A percentile compares a stretch with the other conserved stretches of the same genome.
Conservation (phyloP, 1,284 basidiomycete genomes). For the Puccinia polysora region DNA sequence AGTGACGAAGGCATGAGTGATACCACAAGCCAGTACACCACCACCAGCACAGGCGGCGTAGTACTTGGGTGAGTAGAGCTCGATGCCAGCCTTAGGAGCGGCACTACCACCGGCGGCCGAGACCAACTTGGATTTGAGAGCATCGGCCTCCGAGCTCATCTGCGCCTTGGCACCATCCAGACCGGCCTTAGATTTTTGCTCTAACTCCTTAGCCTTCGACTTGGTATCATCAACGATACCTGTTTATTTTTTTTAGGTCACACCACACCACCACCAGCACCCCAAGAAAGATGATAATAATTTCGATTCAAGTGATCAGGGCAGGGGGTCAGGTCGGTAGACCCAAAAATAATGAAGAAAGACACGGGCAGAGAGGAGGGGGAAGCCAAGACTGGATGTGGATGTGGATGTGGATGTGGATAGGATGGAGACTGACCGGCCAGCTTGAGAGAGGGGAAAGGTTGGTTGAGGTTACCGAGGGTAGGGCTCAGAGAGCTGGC, state of each 20-base stretch:
- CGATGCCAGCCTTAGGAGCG: slow-evolving; percentile 47
- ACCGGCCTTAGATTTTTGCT: slow-evolving; percentile 46
- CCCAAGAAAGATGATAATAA: too few species aligned
- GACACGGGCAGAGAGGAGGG: background rate
- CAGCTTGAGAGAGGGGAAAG: slow-evolving; percentile 36
- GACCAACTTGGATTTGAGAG: slow-evolving; percentile 44
- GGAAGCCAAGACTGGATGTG: background rate
- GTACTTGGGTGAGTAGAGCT: slow-evolving; percentile 51
- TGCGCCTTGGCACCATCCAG: slow-evolving; percentile 48
- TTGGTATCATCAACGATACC: slow-evolving; percentile 47
- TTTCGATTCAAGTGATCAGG: slow-evolving; percentile 13
- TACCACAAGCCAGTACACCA: slow-evolving; percentile 51
- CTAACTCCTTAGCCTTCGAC: slow-evolving; percentile 46
- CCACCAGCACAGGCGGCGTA: slow-evolving; percentile 51
- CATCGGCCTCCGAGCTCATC: slow-evolving; percentile 45
- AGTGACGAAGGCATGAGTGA: slow-evolving; percentile 52
- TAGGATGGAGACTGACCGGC: slow-evolving; percentile 37
- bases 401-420: background rate
- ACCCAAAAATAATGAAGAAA: background rate
- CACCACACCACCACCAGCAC: too few species aligned
- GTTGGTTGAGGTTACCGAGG: slow-evolving; percentile 41
- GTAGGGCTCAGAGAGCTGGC: slow-evolving; percentile 44
- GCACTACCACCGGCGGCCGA: slow-evolving; percentile 45
- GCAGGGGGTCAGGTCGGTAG: background rate
- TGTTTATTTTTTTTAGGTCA: too few species aligned